Evolutionary conservation across 805 yeast genomes (phyloP).

Genomic region (Zygotorulaspora chibaensis): DNA sequence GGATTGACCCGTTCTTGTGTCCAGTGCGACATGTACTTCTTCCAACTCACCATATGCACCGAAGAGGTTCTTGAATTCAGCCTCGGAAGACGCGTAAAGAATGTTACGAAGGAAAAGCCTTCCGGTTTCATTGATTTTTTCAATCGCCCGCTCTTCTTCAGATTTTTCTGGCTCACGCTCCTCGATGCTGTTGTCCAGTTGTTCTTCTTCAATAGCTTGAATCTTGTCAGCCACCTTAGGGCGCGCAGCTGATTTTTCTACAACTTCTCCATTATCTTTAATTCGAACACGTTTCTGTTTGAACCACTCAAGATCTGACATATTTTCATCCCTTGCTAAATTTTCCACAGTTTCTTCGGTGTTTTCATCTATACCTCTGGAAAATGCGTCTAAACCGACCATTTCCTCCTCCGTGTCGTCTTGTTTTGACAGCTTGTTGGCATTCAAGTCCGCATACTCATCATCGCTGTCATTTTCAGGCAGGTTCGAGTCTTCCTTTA

Average conservation of each 20-base stretch:
- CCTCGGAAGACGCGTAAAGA: slow-evolving; percentile 70
- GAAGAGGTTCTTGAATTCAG: slow-evolving; percentile 67
- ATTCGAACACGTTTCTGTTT: slow-evolving; percentile 70
- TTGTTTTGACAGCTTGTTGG: slow-evolving; percentile 18
- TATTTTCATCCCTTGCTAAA: slow-evolving; percentile 45
- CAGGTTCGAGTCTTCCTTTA: slow-evolving; percentile 30
- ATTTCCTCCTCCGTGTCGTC: slow-evolving; percentile 42
- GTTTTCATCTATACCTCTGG: slow-evolving; percentile 6
- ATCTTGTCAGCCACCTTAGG: slow-evolving; percentile 8
- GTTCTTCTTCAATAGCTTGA: not conserved
- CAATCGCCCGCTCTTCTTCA: slow-evolving; percentile 44
- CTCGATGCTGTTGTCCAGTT: slow-evolving; percentile 5
- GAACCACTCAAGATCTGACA: slow-evolving; percentile 86
- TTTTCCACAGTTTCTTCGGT: slow-evolving; percentile 23
- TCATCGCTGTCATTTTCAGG: slow-evolving; percentile 43
- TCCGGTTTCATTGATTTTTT: slow-evolving; percentile 61
- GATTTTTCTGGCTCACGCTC: slow-evolving; percentile 8
- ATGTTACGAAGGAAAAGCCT: slow-evolving; percentile 87
- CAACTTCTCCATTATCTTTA: slow-evolving; percentile 41
- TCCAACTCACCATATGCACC: slow-evolving; percentile 63
- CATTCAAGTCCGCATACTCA: slow-evolving; percentile 39
- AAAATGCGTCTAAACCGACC: slow-evolving; percentile 39
- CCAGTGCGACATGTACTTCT: slow-evolving; percentile 91
- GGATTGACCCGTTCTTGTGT: slow-evolving; percentile 81
- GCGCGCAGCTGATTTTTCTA: slow-evolving; percentile 14